Percentiles rank a stretch among this genome's conserved stretches.
These are phyloP conservation scores for Choiromyces venosus DNA, from an alignment of 495 filamentous ascomycete genomes.

Conservation along the genomic window DNA sequence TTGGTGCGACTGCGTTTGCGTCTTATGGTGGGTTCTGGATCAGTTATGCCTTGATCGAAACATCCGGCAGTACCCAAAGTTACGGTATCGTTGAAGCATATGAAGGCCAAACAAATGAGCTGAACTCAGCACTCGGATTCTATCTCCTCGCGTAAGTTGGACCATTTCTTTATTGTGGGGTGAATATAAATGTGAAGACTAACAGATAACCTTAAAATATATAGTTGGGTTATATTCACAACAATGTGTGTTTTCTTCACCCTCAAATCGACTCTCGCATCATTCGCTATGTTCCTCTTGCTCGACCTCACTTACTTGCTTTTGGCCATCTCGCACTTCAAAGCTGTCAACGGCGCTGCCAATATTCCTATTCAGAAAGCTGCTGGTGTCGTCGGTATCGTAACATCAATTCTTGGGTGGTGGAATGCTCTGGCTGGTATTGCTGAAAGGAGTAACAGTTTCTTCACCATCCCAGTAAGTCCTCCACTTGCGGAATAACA, in stretches of 20 bases:
- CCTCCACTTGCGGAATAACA: not conserved
- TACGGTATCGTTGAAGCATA: conserved; percentile 54
- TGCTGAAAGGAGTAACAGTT: conserved; percentile 81
- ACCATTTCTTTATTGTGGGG: not conserved
- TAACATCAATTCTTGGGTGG: conserved; percentile 90
- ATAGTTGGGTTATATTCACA: conserved; percentile 97
- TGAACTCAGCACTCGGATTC: conserved; percentile 69
- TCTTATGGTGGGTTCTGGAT: conserved; percentile 99
- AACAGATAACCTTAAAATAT: too few relatives aligned
- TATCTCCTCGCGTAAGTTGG: conserved; percentile 67
- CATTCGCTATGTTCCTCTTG: conserved; percentile 91
- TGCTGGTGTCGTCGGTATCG: conserved; percentile 79
- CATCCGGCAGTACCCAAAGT: too few relatives aligned
- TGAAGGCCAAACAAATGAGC: conserved; percentile 43
- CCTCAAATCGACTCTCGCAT: conserved; percentile 86
- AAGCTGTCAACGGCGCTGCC: conserved; percentile 44
- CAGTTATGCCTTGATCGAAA: conserved; percentile 80
- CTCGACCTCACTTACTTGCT: conserved; percentile 90
- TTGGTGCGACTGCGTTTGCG: conserved; percentile 92
- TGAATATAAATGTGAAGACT: not conserved
- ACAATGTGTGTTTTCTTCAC: conserved; percentile 81
- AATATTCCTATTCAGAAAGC: conserved; percentile 56
- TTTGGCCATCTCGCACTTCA: conserved; percentile 69
- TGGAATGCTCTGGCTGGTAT: conserved; percentile 97
- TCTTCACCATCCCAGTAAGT: conserved; percentile 80